A percentile compares a stretch with the other conserved stretches of the same genome.
Conservation (phyloP, 768 basidiomycete species). For the Tubosaeta sp. region DNA sequence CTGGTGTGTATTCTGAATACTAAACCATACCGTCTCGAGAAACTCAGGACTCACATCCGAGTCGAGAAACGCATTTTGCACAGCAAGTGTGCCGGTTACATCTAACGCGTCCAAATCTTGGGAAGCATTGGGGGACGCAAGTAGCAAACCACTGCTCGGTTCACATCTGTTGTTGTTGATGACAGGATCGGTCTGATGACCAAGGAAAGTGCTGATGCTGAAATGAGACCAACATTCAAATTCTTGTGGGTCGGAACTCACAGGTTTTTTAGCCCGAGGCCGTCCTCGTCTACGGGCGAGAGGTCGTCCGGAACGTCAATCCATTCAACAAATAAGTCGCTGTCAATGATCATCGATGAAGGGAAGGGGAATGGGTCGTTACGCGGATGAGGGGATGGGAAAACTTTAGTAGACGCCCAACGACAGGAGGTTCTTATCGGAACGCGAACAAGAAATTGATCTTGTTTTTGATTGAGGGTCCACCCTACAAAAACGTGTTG, state of each 20-base stretch:
- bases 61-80: background rate
- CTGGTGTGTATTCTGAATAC: conserved; percentile 6
- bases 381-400: background rate
- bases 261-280: conserved; percentile 17
- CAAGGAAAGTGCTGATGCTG: conserved; percentile 2
- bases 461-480: conserved; percentile 33
- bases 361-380: background rate
- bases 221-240: conserved; percentile 6
- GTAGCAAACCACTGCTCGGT: conserved; percentile 8
- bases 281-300: conserved; percentile 23
- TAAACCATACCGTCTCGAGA: background rate
- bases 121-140: background rate
- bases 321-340: conserved; percentile 13
- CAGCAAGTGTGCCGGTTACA: background rate
- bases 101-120: background rate
- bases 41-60: conserved; percentile 12
- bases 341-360: conserved; percentile 9
- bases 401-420: conserved; percentile 11
- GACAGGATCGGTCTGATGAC: background rate
- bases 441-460: conserved; percentile 17
- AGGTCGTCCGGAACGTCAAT: conserved; percentile 20
- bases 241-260: conserved; percentile 9
- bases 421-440: conserved; percentile 27
- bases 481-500: conserved; percentile 35
- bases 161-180: background rate